Evolutionary conservation across 495 filamentous ascomycete species (phyloP).

Genomic region (Podospora sp.): DNA sequence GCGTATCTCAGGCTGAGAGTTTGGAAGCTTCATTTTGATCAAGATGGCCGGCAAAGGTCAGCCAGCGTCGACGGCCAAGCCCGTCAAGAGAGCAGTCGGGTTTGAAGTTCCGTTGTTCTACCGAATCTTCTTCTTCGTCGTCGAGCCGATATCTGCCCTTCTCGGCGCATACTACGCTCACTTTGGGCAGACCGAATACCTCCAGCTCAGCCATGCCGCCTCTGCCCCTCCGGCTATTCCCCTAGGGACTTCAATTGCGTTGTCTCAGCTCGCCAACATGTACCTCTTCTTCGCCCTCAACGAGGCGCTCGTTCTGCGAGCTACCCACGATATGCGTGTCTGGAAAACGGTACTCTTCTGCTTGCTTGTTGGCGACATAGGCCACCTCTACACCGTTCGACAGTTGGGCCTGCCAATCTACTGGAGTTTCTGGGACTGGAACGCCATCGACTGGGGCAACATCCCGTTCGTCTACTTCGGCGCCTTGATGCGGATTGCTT

Average conservation of each 20-base stretch:
- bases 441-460: conserved; percentile 67
- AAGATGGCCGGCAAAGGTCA: not conserved
- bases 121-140: conserved; percentile 63
- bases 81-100: conserved; percentile 13
- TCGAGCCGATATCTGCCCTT: conserved; percentile 68
- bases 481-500: conserved; percentile 56
- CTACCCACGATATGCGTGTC: conserved; percentile 61
- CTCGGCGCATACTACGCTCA: conserved; percentile 65
- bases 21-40: not conserved
- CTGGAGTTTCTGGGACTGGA: conserved; percentile 61
- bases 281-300: conserved; percentile 70
- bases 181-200: conserved; percentile 58
- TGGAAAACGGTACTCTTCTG: conserved; percentile 65
- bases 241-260: conserved; percentile 54
- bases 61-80: not conserved
- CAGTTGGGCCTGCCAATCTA: conserved; percentile 56
- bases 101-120: conserved; percentile 53
- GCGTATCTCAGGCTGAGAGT: not conserved
- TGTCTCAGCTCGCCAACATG: conserved; percentile 66
- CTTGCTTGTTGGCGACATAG: conserved; percentile 66
- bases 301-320: conserved; percentile 68
- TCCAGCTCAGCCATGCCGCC: conserved; percentile 57
- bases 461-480: conserved; percentile 64
- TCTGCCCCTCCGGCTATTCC: conserved; percentile 46
- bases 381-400: conserved; percentile 63